Evolutionary conservation across 805 yeast genomes (phyloP), one percentile per base, ranked within the genome.

Genomic region (Pachysolen tannophilus): DNA sequence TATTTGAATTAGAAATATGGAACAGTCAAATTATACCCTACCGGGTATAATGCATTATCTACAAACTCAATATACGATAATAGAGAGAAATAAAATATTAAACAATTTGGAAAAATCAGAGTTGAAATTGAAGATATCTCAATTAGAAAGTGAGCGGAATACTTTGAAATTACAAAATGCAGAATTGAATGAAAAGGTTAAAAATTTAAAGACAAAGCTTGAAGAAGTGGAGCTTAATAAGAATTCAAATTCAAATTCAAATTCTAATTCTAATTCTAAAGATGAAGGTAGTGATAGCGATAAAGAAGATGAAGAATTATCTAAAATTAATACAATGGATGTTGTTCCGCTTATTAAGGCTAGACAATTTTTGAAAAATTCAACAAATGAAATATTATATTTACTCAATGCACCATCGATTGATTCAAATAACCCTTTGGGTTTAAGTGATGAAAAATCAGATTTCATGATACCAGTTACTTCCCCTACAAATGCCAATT

Each of bases 1-100:
- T n/a, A n/a, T n/a, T n/a, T n/a, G n/a, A n/a, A n/a, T n/a, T n/a
- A n/a, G n/a, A n/a, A n/a, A n/a, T n/a, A 37, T 37, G 40, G 40
- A 37, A 15, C 45, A 46, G 28, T 33, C 39, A 6, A 54, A 55
- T 17, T 60, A 60, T 30, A 71, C 78, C 3, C 57, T 73, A 11
- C 80, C 80, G 0, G 80, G 80, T 0, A 72, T 73, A 16, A 72
- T 73, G 57, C 73, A 72, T 46, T 73, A 73, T 46, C 53, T 73
- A 39, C 75, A 76, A 28, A 62, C 71, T n/a, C 79, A 73, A 42
- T 73, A 72, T 51, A 72, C 79, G 17, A 65, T 65, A 10, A 50
- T 56, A 26, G 65, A 60, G 34, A 48, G 52, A 25, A 58, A 58
- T 49, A 63, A 72, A 44, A 70, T 73, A 55, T 57, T 69, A 55